Conservation (phyloP, 805 yeast genomes). For the Jamesozyma spencerorum region DNA sequence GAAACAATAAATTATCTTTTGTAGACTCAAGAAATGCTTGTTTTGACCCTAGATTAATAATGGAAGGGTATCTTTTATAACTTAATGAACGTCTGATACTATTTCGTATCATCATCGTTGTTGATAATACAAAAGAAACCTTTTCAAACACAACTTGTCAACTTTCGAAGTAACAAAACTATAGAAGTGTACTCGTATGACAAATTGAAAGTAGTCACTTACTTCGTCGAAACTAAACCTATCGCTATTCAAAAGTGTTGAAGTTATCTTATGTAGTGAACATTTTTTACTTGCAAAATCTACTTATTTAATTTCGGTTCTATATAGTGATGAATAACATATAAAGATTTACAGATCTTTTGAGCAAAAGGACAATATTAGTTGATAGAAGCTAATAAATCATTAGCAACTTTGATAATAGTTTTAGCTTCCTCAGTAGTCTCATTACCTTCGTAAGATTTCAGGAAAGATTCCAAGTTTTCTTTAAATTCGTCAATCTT, state of each 20-base stretch:
- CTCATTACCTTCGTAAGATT: conserved; percentile 30
- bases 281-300: too few species aligned
- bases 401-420: conserved; percentile 21
- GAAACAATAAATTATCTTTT: conserved; percentile 7
- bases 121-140: too few species aligned
- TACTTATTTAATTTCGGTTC: neutral
- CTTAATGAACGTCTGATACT: neutral
- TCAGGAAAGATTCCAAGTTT: conserved; percentile 35
- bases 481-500: conserved; percentile 34
- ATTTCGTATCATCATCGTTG: neutral
- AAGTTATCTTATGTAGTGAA: too few species aligned
- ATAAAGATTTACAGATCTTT: neutral
- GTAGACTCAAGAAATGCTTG: conserved; percentile 7
- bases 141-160: too few species aligned
- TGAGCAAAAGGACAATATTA: neutral
- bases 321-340: neutral
- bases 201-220: too few species aligned
- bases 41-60: conserved; percentile 3
- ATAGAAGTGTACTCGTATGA: too few species aligned
- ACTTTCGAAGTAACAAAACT: too few species aligned
- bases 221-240: too few species aligned
- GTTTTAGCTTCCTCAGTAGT: conserved; percentile 23
- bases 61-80: conserved; percentile 2
- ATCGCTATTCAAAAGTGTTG: too few species aligned
- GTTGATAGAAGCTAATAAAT: conserved; percentile 10